Base-by-base conservation (phyloP, 805 yeast species). In the Monosporozyma aquatica region DNA sequence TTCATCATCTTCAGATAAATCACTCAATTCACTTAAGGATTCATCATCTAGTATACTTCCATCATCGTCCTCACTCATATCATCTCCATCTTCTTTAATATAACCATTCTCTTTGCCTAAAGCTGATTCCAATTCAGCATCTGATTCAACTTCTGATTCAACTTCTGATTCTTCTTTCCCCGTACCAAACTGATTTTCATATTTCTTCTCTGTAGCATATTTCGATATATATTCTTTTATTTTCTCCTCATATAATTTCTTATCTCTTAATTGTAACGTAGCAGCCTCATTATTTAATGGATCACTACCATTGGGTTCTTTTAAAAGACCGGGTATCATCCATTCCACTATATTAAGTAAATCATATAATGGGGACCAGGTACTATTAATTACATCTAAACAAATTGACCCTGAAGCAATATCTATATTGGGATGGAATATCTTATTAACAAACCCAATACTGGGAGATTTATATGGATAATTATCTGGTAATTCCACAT, bases 361-460 rank as follows among this genome's bases (percentile, higher is more conserved):
- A 43, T 92, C 97, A 68, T 87, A 90, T 87, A 90, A 84, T 2
- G 98, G 97, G 33, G 95, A 84, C 98, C 98, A 90, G 0, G 97
- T 87, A 58, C 90, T 96, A 61, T 90, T 90, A 49, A 90, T 89
- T 14, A 92, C 97, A 61, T 90, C 97, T 39, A 90, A 75, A 64
- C 98, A 90, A 6, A 90, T 96, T 0, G 94, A 79, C 0, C 98
- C 98, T 13, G 78, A 80, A 22, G 78, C 72, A 59, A 87, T 94
- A 59, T 90, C 98, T 47, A 90, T 87, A 57, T 90, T 90, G 5
- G 98, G 98, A 61, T 90, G 98, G 65, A 78, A 89, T 15, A 92
- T 90, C 58, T 81, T 83, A 64, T 89, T 92, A 40, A 78, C 78
- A 59, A 90, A 90, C 6, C 97, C 97, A 48, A 90, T 87, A 13